phyloP scores from a whole-genome alignment of 805 yeast genomes.

The Candida arabinofermentans region DNA sequence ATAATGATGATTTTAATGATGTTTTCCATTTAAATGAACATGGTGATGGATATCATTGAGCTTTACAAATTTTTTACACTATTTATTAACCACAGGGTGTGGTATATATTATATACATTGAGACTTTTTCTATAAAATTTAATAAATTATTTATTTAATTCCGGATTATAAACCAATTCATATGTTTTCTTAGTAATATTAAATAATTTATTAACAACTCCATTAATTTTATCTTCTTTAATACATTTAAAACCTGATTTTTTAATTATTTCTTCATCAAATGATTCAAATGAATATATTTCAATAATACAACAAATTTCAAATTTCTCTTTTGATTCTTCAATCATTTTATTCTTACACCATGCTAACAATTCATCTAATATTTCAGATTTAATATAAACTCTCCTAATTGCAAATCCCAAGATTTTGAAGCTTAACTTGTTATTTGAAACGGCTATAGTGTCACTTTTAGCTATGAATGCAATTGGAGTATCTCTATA shows the following conservation, averaged over 20 bases:
- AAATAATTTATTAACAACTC: conserved; percentile 12
- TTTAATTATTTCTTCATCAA: conserved; percentile 34
- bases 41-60: conserved; percentile 4
- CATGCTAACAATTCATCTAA: conserved; percentile 60
- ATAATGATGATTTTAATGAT: conserved; percentile 19
- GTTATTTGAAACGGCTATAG: conserved; percentile 29
- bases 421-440: conserved; percentile 37
- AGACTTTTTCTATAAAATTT: too few relatives aligned
- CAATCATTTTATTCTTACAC: conserved; percentile 46
- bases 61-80: too few relatives aligned
- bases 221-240: conserved; percentile 9
- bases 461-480: conserved; percentile 41
- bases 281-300: conserved; percentile 48
- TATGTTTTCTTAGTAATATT: conserved; percentile 21
- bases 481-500: conserved; percentile 77
- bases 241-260: conserved; percentile 42
- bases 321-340: conserved; percentile 23
- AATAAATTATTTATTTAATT: too few relatives aligned
- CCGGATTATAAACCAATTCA: conserved; percentile 1
- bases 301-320: conserved; percentile 42
- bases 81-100: too few relatives aligned
- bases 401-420: conserved; percentile 64
- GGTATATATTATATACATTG: too few relatives aligned
- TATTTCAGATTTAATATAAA: conserved; percentile 61
- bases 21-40: conserved; percentile 24